Conservation (phyloP, 345 rosid genomes). For the Cardamine occulta region DNA sequence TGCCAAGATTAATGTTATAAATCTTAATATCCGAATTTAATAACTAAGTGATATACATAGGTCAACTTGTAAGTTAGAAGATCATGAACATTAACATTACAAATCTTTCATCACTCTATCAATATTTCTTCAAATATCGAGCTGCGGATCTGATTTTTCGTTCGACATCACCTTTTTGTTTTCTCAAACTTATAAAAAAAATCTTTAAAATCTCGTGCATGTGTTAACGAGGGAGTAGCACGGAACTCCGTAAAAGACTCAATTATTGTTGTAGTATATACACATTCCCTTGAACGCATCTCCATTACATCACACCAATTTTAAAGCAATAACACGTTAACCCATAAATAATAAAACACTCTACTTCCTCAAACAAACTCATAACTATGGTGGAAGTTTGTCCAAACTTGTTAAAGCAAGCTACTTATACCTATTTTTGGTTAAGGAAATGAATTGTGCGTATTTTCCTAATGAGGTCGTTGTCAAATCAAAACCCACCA, state of each 20-base stretch:
- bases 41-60: background rate
- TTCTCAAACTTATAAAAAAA: background rate
- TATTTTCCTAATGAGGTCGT: background rate
- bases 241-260: constrained; percentile 53
- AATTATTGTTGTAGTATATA: constrained; percentile 36
- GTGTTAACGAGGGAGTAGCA: constrained; percentile 30
- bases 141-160: background rate
- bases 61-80: background rate
- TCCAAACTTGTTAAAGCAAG: constrained; percentile 13
- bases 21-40: too few relatives aligned
- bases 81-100: background rate
- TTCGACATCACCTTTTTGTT: background rate
- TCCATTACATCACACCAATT: constrained; percentile 2
- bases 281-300: constrained; percentile 12
- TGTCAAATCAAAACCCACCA: constrained; percentile 23
- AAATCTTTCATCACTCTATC: background rate
- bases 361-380: background rate
- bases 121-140: background rate
- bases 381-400: constrained; percentile 5
- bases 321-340: background rate
- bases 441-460: background rate
- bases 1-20: too few relatives aligned
- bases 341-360: background rate
- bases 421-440: constrained; percentile 12
- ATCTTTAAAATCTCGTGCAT: background rate